Base-by-base conservation (phyloP, 2,329 filamentous ascomycete species). In the Aspergillus ibericus region DNA sequence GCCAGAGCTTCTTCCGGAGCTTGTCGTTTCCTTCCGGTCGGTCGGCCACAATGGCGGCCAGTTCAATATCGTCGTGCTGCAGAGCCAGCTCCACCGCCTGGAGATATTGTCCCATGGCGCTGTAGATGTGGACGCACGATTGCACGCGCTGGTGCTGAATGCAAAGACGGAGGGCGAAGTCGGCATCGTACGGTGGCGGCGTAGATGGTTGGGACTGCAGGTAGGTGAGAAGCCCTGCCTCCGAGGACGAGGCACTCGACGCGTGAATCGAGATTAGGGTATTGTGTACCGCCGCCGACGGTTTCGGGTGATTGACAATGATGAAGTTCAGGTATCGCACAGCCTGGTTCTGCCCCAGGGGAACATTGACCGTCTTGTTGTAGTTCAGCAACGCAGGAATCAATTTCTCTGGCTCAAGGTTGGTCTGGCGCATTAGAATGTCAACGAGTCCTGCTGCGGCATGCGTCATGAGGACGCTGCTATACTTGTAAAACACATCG, bases 71-170 rank as follows among this genome's bases (percentile, higher is more conserved):
- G 67, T 92, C 85, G 72, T 98, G 91, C 48, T 93, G 90, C 34
- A 99, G 82, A 0, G 95, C 95, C 4, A 99, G 84, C 70, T 96
- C 91, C 4, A 99, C 95, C 1, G 93, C 93, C 74, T 96, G 91
- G 16, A 91, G 85, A 71, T 96, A 97, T 74, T 98, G 92, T 0
- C 89, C 89, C 93, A 99, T 99, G 61, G 88, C 90, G 56, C 90
- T 96, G 80, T 98, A 99, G 62, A 99, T 97, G 75, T 98, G 93
- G 5, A 98, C 93, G 70, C 93, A 96, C 13, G 92, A 96, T 63
- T 96, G 88, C 1, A 97, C 93, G 46, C 95, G 89, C 66, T 93
- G 88, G 76, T 99, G 88, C 68, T 97, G 90, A 64, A 99, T 98
- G 77, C 95, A 99, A 12, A 98, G 84, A 12, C 95, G 89, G 29